Percentiles rank a stretch among this genome's conserved stretches.
Evolutionary conservation across 495 filamentous ascomycete genomes (phyloP).

Genomic region (Darksidea phi): DNA sequence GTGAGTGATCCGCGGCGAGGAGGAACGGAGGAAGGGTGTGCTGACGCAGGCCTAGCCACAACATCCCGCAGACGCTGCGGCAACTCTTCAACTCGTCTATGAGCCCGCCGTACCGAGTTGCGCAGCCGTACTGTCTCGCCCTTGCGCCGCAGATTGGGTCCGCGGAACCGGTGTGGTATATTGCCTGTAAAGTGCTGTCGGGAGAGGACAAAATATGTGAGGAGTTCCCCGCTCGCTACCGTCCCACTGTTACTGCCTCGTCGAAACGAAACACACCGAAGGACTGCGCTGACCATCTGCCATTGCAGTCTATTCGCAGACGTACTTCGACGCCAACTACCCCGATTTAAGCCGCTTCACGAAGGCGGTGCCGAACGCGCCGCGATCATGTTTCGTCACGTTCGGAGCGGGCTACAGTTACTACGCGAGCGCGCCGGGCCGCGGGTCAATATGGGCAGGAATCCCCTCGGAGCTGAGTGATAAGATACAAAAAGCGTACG

Average conservation of each 20-base stretch:
- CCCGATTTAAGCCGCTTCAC: constrained; percentile 31
- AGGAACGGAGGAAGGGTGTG: background rate
- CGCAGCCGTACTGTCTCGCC: constrained; percentile 34
- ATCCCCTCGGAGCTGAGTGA: constrained; percentile 29
- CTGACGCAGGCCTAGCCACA: constrained; percentile 25
- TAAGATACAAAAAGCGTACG: constrained; percentile 35
- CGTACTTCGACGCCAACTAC: constrained; percentile 31
- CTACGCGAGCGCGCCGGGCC: constrained; percentile 28
- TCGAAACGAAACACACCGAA: constrained; percentile 21
- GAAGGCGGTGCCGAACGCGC: constrained; percentile 22
- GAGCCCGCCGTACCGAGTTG: constrained; percentile 29
- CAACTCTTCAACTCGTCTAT: constrained; percentile 35
- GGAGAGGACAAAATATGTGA: constrained; percentile 34
- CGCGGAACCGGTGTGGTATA: constrained; percentile 33
- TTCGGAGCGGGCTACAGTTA: constrained; percentile 26
- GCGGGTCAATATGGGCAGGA: constrained; percentile 33
- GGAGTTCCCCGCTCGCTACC: constrained; percentile 4
- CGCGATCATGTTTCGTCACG: constrained; percentile 17
- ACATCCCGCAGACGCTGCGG: constrained; percentile 29
- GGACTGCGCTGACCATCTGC: background rate
- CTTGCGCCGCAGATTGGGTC: constrained; percentile 24
- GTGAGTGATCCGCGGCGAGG: constrained; percentile 7
- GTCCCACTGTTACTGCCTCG: background rate
- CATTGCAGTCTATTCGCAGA: constrained; percentile 31
- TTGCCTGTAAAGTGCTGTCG: constrained; percentile 31